Evolutionary conservation across 495 filamentous ascomycete species (phyloP).

Genomic region (Lasiosphaeria ovina): DNA sequence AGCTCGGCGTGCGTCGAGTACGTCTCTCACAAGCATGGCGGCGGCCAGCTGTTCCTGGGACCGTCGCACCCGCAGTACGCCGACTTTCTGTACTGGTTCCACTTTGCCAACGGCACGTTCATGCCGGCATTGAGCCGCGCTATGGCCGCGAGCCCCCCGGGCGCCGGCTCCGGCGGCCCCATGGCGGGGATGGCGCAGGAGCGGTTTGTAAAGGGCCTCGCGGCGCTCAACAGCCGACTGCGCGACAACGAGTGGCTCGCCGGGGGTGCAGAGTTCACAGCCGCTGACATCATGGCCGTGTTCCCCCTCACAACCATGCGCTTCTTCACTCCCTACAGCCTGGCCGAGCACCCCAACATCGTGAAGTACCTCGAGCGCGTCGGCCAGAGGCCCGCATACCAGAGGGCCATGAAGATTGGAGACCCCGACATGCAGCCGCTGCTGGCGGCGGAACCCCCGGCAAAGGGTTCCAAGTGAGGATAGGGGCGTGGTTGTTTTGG

Average conservation of each 20-base stretch:
- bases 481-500: neutral
- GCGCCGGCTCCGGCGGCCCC: constrained; percentile 5
- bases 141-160: constrained; percentile 11
- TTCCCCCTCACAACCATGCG: constrained; percentile 56
- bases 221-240: constrained; percentile 46
- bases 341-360: constrained; percentile 43
- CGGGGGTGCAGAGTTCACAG: constrained; percentile 59
- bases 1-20: constrained; percentile 56
- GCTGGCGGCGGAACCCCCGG: constrained; percentile 31
- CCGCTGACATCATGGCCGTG: constrained; percentile 60
- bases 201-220: constrained; percentile 29
- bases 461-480: constrained; percentile 25
- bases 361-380: constrained; percentile 47
- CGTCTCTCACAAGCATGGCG: constrained; percentile 50
- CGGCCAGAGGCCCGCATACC: constrained; percentile 41
- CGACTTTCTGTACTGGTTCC: constrained; percentile 60
- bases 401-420: constrained; percentile 44
- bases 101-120: constrained; percentile 58
- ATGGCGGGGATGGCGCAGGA: constrained; percentile 18
- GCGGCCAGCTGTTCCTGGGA: constrained; percentile 41
- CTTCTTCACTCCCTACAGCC: constrained; percentile 43
- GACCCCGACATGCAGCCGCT: constrained; percentile 40
- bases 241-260: constrained; percentile 52
- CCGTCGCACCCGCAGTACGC: constrained; percentile 47
- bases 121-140: constrained; percentile 36